Base-by-base conservation (phyloP, 345 rosid species). In the Zanthoxylum bungeanum region DNA sequence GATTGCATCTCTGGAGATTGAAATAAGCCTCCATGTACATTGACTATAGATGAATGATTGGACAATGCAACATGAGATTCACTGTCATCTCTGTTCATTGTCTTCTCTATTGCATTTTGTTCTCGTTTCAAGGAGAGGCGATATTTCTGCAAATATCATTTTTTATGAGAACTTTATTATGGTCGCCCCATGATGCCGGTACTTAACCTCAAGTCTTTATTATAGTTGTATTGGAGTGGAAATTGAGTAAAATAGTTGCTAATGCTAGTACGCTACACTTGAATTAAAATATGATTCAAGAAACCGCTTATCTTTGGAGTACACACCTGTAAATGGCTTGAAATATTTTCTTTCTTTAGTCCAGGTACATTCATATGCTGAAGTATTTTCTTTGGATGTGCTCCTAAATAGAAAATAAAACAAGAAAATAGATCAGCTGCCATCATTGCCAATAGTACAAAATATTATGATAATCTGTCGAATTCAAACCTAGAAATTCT, bases 301-400 rank as follows among this genome's bases (percentile, higher is more conserved):
- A 49, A 22, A 61, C 27, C 10, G 39, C 19, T 7, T 22, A 40
- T 42, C 33, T 60, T 9, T 2, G 19, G 60, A 30, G 17, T 27
- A 74, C 72, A 64, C 71, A 87, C 91, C 89, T 85, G 87, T 64
- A 85, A 72, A 70, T 85, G 87, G 78, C 87, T 83, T 14, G 85
- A 80, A 69, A 87, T 60, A 28, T 78, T 65, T 70, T 68, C 73
- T 63, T 75, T 81, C 66, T 16, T 85, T 16, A 85, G 77, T 28
- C 79, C 84, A 3, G 80, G 79, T 34, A 83, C 84, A 58, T 79
- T 81, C 89, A 87, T 85, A 60, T 53, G 70, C 72, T 66, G 33
- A 50, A 83, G 85, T 66, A 85, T 85, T 72, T 80, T 73, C 79
- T 73, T 85, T n/a, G 86, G 89, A 58, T 73, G 79, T 36, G 85